A percentile compares a stretch with the other conserved stretches of the same genome.
Evolutionary conservation across 2,329 filamentous ascomycete species (phyloP).

Genomic region (Cordyceps javanica): DNA sequence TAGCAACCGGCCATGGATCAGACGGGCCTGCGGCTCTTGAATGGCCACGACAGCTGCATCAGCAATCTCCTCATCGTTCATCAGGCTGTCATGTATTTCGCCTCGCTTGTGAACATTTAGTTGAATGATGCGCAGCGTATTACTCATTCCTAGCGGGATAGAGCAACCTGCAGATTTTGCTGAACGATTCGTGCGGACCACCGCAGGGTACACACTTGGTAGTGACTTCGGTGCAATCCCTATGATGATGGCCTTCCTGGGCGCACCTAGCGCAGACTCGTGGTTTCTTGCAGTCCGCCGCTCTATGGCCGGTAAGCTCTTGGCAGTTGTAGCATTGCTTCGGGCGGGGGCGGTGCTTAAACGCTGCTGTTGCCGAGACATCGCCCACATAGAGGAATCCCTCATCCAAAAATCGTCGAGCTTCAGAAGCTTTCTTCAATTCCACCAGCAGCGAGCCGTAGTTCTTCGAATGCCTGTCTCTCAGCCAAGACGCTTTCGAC

Average conservation of each 20-base stretch:
- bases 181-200: conserved; percentile 20
- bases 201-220: conserved; percentile 18
- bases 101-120: conserved; percentile 16
- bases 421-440: conserved; percentile 18
- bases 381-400: conserved; percentile 19
- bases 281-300: conserved; percentile 21
- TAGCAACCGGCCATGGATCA: conserved; percentile 14
- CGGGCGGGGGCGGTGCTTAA: conserved; percentile 19
- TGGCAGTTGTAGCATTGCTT: conserved; percentile 17
- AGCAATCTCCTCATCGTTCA: conserved; percentile 16
- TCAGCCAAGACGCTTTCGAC: not conserved
- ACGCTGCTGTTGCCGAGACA: conserved; percentile 17
- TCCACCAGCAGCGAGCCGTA: conserved; percentile 12
- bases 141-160: conserved; percentile 18
- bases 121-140: conserved; percentile 15
- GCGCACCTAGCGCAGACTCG: conserved; percentile 17
- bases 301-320: conserved; percentile 20
- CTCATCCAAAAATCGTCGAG: conserved; percentile 16
- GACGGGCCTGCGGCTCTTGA: conserved; percentile 15
- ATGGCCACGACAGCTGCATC: conserved; percentile 15
- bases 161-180: conserved; percentile 18
- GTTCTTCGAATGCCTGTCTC: not conserved
- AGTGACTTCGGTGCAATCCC: conserved; percentile 13
- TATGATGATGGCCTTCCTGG: conserved; percentile 18
- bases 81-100: conserved; percentile 16